Conservation (phyloP, 2,329 filamentous ascomycete genomes). For the Microsporum audouinii region DNA sequence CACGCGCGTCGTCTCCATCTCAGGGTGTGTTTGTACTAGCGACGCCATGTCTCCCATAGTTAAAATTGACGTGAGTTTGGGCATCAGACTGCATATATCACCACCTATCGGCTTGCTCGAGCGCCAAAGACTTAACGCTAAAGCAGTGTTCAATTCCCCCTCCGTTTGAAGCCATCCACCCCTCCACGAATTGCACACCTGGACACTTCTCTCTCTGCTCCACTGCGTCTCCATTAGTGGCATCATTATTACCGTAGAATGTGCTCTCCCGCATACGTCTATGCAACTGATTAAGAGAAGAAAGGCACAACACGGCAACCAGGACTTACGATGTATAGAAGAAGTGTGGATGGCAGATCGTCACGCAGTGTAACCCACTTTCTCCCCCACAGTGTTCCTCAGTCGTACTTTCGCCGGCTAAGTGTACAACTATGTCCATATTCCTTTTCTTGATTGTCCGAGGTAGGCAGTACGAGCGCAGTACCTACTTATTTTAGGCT, state of each 20-base stretch:
- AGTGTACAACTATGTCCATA: conserved; percentile 16
- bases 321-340: conserved; percentile 51
- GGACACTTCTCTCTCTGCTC: conserved; percentile 65
- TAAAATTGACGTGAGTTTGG: background rate
- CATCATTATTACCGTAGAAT: conserved; percentile 68
- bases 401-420: conserved; percentile 64
- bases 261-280: conserved; percentile 63
- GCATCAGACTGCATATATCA: conserved; percentile 10
- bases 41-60: conserved; percentile 63
- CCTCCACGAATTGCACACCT: conserved; percentile 26
- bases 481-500: background rate
- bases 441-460: background rate
- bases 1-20: conserved; percentile 67
- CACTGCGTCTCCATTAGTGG: conserved; percentile 43
- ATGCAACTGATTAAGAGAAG: conserved; percentile 63
- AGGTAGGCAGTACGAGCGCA: background rate
- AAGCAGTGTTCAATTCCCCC: conserved; percentile 74
- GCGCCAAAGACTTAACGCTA: background rate
- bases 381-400: conserved; percentile 51
- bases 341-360: conserved; percentile 55
- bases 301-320: conserved; percentile 62
- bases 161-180: conserved; percentile 49
- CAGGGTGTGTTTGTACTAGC: conserved; percentile 76
- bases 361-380: conserved; percentile 35
- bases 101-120: background rate